Evolutionary conservation across 2,329 filamentous ascomycete genomes (phyloP).

Genomic region (Eutypella sp.): DNA sequence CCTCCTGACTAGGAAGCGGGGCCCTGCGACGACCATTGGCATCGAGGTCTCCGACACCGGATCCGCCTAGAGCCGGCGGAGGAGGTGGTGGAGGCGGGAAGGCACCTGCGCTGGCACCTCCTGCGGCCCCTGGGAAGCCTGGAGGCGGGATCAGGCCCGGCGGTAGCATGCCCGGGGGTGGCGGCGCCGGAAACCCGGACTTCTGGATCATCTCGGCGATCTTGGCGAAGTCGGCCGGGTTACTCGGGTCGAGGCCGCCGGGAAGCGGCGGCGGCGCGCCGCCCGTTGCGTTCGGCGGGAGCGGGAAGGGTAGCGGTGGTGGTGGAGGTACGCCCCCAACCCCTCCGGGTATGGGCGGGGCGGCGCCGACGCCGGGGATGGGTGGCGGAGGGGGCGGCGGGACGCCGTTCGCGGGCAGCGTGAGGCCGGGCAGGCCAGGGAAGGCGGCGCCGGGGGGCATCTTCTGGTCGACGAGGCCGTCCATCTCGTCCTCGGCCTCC

Average conservation of each 20-base stretch:
- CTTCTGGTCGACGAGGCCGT: conserved; percentile 87
- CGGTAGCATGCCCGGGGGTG: conserved; percentile 45
- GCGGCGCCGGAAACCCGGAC: conserved; percentile 57
- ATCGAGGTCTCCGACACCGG: conserved; percentile 12
- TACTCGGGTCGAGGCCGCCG: conserved; percentile 53
- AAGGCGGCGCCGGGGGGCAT: conserved; percentile 64
- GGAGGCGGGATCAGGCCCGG: conserved; percentile 43
- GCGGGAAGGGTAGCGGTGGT: conserved; percentile 51
- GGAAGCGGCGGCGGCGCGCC: conserved; percentile 37
- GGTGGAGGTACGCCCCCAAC: conserved; percentile 34
- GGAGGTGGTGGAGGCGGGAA: conserved; percentile 37
- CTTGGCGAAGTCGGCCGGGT: conserved; percentile 56
- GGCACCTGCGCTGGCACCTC: conserved; percentile 21
- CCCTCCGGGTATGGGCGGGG: too few species aligned
- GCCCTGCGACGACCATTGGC: conserved; percentile 45
- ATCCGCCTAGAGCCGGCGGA: conserved; percentile 13
- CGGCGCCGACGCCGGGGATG: conserved; percentile 28
- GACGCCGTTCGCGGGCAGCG: conserved; percentile 31
- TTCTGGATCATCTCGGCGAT: conserved; percentile 62
- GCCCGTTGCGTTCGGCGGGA: conserved; percentile 23
- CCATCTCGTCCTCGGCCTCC: conserved; percentile 87
- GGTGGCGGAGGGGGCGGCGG: conserved; percentile 28
- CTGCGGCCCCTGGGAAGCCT: conserved; percentile 27
- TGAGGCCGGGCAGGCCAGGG: conserved; percentile 48
- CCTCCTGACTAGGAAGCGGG: conserved; percentile 77